Evolutionary conservation across 1,139 yeast species (phyloP).

Genomic region (Yamadazyma siamensis): DNA sequence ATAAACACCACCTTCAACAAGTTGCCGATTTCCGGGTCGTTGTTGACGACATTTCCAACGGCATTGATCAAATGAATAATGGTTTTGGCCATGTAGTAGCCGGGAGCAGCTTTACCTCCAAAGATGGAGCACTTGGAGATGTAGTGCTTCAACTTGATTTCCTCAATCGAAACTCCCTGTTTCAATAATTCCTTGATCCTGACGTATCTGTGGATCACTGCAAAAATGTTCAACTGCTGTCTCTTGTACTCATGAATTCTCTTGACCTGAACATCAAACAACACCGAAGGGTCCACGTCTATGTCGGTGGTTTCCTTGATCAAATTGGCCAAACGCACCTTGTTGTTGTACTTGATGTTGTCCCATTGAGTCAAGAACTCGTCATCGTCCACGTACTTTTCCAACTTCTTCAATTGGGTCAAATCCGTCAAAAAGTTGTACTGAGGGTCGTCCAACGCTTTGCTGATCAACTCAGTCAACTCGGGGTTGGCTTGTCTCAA

Average conservation of each 20-base stretch:
- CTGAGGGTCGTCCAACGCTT: conserved; percentile 60
- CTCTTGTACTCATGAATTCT: conserved; percentile 95
- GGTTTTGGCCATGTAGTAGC: conserved; percentile 91
- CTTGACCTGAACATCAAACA: conserved; percentile 91
- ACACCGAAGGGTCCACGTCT: conserved; percentile 67
- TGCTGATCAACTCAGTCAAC: conserved; percentile 67
- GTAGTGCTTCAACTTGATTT: conserved; percentile 57
- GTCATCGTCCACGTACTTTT: conserved; percentile 62
- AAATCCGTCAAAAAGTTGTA: conserved; percentile 70
- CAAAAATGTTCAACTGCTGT: conserved; percentile 89
- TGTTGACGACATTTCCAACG: conserved; percentile 78
- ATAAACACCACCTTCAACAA: conserved; percentile 81
- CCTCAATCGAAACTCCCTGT: conserved; percentile 43
- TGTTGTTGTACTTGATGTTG: conserved; percentile 66
- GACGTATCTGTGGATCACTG: conserved; percentile 80
- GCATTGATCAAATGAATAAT: conserved; percentile 82
- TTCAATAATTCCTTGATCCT: conserved; percentile 65
- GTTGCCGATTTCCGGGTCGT: conserved; percentile 70
- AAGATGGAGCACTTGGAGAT: conserved; percentile 77
- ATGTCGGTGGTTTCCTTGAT: conserved; percentile 66
- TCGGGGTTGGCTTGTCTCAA: conserved; percentile 88
- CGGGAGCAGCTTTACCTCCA: conserved; percentile 97
- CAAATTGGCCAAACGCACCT: conserved; percentile 64
- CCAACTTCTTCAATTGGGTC: conserved; percentile 64
- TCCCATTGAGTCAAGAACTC: conserved; percentile 72